Conservation (phyloP, 257 asterid genomes). For the Penstemon davidsonii region DNA sequence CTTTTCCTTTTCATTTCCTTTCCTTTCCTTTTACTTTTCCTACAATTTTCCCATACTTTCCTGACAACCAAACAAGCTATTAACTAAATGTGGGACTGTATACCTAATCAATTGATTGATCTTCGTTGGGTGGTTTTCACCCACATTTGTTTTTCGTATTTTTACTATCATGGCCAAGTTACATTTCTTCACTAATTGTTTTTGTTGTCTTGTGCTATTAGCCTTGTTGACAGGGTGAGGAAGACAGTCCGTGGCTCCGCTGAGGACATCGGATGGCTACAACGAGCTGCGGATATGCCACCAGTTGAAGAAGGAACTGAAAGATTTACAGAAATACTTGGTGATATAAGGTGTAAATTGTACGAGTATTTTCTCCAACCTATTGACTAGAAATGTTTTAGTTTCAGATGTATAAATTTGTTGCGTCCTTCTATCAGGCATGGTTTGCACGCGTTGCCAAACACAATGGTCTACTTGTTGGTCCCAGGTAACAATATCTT, state of each 20-base stretch:
- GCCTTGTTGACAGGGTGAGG: conserved; percentile 66
- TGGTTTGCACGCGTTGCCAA: conserved; percentile 86
- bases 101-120: background rate
- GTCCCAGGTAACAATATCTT: conserved; percentile 73
- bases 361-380: conserved; percentile 11
- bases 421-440: conserved; percentile 57
- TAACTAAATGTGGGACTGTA: background rate
- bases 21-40: no score
- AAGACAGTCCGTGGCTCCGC: conserved; percentile 95
- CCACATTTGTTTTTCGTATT: background rate
- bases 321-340: conserved; percentile 74
- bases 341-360: conserved; percentile 58
- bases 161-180: background rate
- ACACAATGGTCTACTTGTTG: conserved; percentile 82
- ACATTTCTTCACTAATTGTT: conserved; percentile 14
- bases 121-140: background rate
- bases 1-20: no score
- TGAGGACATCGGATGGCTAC: conserved; percentile 96
- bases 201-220: conserved; percentile 23
- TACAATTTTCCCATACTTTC: no score
- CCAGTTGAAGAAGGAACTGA: conserved; percentile 88
- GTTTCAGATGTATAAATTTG: conserved; percentile 25
- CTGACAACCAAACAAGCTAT: no score
- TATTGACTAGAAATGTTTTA: conserved; percentile 9
- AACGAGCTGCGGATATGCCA: conserved; percentile 70